phyloP scores from a whole-genome alignment of 1,284 basidiomycete genomes.

The Fistulinella cinereoalba region DNA sequence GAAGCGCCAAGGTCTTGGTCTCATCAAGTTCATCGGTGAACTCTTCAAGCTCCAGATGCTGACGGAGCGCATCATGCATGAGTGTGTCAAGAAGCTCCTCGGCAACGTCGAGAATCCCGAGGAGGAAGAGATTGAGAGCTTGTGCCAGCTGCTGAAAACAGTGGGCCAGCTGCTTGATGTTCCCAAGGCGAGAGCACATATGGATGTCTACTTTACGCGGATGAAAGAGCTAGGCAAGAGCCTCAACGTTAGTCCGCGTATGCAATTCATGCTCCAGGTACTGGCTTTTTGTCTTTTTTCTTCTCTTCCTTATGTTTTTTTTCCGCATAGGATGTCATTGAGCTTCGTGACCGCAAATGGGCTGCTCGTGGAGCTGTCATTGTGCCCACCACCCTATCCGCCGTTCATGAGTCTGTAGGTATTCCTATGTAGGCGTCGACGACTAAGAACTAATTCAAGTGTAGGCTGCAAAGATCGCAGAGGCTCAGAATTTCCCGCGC shows the following conservation, averaged over 20 bases:
- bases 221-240: constrained; percentile 83
- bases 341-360: constrained; percentile 86
- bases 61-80: constrained; percentile 93
- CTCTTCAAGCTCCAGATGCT: constrained; percentile 96
- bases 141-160: constrained; percentile 90
- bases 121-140: constrained; percentile 96
- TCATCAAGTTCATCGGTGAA: constrained; percentile 97
- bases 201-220: constrained; percentile 91
- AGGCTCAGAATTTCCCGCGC: constrained; percentile 58
- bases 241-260: constrained; percentile 76
- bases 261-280: constrained; percentile 95
- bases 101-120: constrained; percentile 92
- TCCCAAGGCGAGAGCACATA: constrained; percentile 74
- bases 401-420: constrained; percentile 83
- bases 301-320: constrained; percentile 7
- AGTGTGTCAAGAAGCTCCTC: constrained; percentile 93
- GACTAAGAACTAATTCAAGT: constrained; percentile 10
- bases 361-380: constrained; percentile 66
- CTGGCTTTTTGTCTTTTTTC: constrained; percentile 25
- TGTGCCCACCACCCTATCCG: constrained; percentile 87
- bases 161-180: constrained; percentile 84
- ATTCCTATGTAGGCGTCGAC: constrained; percentile 6
- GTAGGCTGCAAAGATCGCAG: constrained; percentile 62
- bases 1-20: constrained; percentile 93
- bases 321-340: constrained; percentile 75